Evolutionary conservation across 2,329 filamentous ascomycete species (phyloP), one percentile per base, ranked within the genome.

Genomic region (Cladosporium sp.): DNA sequence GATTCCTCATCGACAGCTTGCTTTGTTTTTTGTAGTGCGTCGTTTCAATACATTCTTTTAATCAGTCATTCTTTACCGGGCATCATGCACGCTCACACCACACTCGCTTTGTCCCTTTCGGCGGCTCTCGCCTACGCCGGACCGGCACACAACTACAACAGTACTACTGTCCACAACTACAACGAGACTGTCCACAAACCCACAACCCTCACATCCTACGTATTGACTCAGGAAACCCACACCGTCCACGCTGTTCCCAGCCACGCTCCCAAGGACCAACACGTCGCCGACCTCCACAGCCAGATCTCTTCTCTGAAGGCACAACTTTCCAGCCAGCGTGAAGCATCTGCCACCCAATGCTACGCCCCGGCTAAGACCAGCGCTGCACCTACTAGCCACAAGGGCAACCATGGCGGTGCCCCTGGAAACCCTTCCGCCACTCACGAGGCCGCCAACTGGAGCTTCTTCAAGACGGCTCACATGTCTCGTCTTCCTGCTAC

Each of bases 61-160:
- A 35, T 57, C 33, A 57, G 33, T 57, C 55, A 46, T 62, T 62
- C 49, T 50, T 62, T 62, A 62, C 33, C 60, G 49, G 58, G 60
- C 60, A 62, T 31, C 49, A 62, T 62, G 60, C 60, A 55, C 60
- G 60, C 60, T 35, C 60, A 62, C 60, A 62, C 60, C 60, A 62
- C 60, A 40, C 60, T 62, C 49, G 60, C 60, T 55, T 53, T 62
- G 60, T 53, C 46, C 60, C 60, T 62, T 55, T 40, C 46, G 49
- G 60, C 49, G 60, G 31, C 46, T 28, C 49, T 62, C 23, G 60
- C 60, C 21, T 53, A 53, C 46, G 60, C 60, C 33, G 8, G 40
- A 21, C 60, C 31, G 35, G 56, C 56, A 28, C 26, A 23, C 31
- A 18, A 53, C 60, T 40, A 33, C 33, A 40, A 29, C 46, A 62